Base-by-base conservation (phyloP, 768 basidiomycete species). In the Kwoniella dejecticola region DNA sequence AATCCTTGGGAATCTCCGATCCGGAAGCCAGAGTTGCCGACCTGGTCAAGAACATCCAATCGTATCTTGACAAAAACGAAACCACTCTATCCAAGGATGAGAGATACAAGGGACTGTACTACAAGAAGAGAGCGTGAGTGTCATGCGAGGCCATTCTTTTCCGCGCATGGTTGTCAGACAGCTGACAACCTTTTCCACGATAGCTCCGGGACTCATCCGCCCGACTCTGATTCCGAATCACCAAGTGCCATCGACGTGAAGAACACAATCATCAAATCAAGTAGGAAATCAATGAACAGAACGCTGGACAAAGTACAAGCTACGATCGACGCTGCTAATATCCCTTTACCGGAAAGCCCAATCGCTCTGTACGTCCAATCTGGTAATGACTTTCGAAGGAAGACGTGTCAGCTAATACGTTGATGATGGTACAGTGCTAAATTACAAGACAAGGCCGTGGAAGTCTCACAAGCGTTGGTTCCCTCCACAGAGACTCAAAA, bases 41-140 rank as follows among this genome's bases (percentile, higher is more conserved):
- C 15, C 29, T 75, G 44, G 57, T 68, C 56, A 67, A 69, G 57
- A 52, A 17, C 31, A 71, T 77, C 53, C 68, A 74, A 30, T 31
- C 26, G 17, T 47, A 70, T 41, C 63, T 77, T 13, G 70, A 74
- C 24, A 56, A 44, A 41, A 69, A 74, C 33, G 71, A 77, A 49
- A 33, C 48, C 40, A 38, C 46, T 3, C 48, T 75, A 8, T 53
- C 42, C 0, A 62, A 54, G 23, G 53, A 42, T 24, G 56, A 72
- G 6, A 52, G 49, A 47, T 77, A 70, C 72, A 77, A 72, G 57
- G 71, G 74, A 12, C 47, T 77, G 19, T 77, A 71, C 54, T 63
- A 49, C 19, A 62, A 59, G 54, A 58, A 55, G 52, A 44, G 64
- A 49, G 40, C 26, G 64, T 62, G 24, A 40, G 52, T 57, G 15